Evolutionary conservation across 2,329 filamentous ascomycete genomes (phyloP), one percentile per base, ranked within the genome.

Genomic region (Pyricularia pennisetigena): DNA sequence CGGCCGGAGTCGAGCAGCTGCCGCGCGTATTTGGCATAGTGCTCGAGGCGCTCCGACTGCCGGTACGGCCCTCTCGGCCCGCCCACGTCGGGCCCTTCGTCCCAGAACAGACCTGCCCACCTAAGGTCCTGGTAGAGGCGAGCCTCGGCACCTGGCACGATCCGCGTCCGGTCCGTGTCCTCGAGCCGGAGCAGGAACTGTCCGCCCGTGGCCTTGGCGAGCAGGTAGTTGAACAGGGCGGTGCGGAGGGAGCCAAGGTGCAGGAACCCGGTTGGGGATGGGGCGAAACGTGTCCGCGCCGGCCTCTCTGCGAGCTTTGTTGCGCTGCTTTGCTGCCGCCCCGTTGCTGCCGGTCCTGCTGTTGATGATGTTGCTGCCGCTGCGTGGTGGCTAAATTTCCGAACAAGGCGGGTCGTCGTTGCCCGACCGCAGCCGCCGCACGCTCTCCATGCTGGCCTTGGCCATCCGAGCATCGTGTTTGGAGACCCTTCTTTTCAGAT

Each of bases 81-180:
- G 49, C 90, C 92, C 57, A 92, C 84, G 73, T 91, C 86, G 4
- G 95, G 95, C 3, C 94, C 90, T 86, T 99, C 96, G 78, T 97
- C 94, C 94, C 94, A 99, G 67, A 90, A 81, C 35, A 99, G 80
- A 0, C 94, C 93, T 23, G 93, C 91, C 95, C 95, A 99, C 79
- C 84, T 83, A 68, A 99, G 79, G 75, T 98, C 94, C 69, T 90
- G 81, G 71, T 90, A 91, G 3, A 99, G 80, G 68, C 88, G 86
- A 70, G 89, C 78, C 76, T 97, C 93, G 1, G 95, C 93, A 75
- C 90, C 93, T 0, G 83, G 79, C 4, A 98, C 88, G 9, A 94
- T 89, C 70, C 95, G 88, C 80, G 90, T 92, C 91, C 92, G 91
- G 79, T 98, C 95, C 4, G 95, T 99, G 77, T 99, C 95, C 80